Evolutionary conservation across 257 asterid genomes (phyloP).

Genomic region (Striga asiatica): DNA sequence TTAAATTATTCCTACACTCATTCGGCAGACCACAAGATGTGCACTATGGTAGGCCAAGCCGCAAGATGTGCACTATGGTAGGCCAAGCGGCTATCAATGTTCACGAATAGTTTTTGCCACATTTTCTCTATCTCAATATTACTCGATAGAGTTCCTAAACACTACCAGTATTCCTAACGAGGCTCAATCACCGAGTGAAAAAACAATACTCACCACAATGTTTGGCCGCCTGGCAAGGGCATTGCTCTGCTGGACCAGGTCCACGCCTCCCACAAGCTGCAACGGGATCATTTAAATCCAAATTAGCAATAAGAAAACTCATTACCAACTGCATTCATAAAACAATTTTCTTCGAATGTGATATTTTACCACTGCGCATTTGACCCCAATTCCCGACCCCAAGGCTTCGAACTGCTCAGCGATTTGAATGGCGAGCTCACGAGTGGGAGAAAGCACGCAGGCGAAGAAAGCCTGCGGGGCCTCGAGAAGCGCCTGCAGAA

Average conservation of each 20-base stretch:
- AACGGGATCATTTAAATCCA: slow-evolving; percentile 8
- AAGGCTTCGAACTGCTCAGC: slow-evolving; percentile 82
- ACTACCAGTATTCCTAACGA: too few relatives aligned
- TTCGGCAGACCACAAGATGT: background rate
- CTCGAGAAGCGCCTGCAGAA: slow-evolving; percentile 63
- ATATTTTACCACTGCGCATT: slow-evolving; percentile 56
- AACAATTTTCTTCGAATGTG: background rate
- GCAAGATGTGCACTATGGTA: too few relatives aligned
- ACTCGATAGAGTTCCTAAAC: too few relatives aligned
- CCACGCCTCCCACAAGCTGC: slow-evolving; percentile 91
- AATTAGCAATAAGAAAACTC: background rate
- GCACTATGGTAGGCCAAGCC: background rate
- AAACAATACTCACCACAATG: slow-evolving; percentile 58
- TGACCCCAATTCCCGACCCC: slow-evolving; percentile 69
- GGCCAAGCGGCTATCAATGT: too few relatives aligned
- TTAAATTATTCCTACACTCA: background rate
- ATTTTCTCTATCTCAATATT: too few relatives aligned
- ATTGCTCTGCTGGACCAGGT: slow-evolving; percentile 66
- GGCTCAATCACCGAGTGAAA: background rate
- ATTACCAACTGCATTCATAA: background rate
- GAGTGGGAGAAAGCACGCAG: slow-evolving; percentile 77
- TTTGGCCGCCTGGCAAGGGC: slow-evolving; percentile 80
- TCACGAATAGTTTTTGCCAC: too few relatives aligned
- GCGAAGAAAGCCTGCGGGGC: slow-evolving; percentile 78
- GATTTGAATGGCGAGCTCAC: slow-evolving; percentile 76